A percentile compares a stretch with the other conserved stretches of the same genome.
phyloP scores from a whole-genome alignment of 495 filamentous ascomycete species.

The Xylaria bambusicola region DNA sequence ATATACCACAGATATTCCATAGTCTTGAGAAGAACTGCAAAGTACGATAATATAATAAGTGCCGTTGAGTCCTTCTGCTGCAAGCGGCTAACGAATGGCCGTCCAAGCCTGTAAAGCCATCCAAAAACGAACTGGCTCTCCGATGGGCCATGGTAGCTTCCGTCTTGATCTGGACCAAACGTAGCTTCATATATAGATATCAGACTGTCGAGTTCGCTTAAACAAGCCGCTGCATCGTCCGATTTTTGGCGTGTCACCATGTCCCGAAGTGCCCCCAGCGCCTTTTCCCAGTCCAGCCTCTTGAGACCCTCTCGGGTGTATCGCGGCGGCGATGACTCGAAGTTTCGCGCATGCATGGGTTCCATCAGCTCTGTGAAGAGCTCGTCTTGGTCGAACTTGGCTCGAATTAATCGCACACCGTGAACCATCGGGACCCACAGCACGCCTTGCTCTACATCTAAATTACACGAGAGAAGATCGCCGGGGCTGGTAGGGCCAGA shows the following conservation, averaged over 20 bases:
- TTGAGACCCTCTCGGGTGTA: not conserved
- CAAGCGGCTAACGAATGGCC: not conserved
- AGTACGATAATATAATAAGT: not conserved
- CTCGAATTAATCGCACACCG: conserved; percentile 6
- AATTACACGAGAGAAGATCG: conserved; percentile 3
- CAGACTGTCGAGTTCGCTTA: not conserved
- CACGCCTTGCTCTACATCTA: not conserved
- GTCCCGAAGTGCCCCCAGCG: not conserved
- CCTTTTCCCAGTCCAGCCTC: conserved; percentile 6
- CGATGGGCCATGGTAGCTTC: not conserved
- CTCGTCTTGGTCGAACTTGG: not conserved
- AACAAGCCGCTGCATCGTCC: not conserved
- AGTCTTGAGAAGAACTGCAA: not conserved
- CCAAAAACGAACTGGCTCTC: conserved; percentile 11
- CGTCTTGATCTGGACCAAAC: conserved; percentile 3
- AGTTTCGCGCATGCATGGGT: not conserved
- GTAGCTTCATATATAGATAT: not conserved
- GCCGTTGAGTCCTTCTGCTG: not conserved
- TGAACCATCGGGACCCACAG: conserved; percentile 3
- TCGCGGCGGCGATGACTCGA: not conserved
- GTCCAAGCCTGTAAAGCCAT: not conserved
- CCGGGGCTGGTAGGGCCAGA: not conserved
- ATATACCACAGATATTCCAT: not conserved
- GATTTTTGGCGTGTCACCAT: not conserved
- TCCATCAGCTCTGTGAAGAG: conserved; percentile 1